Conservation (phyloP, 2,329 filamentous ascomycete species). For the Gnomoniopsis sp. region DNA sequence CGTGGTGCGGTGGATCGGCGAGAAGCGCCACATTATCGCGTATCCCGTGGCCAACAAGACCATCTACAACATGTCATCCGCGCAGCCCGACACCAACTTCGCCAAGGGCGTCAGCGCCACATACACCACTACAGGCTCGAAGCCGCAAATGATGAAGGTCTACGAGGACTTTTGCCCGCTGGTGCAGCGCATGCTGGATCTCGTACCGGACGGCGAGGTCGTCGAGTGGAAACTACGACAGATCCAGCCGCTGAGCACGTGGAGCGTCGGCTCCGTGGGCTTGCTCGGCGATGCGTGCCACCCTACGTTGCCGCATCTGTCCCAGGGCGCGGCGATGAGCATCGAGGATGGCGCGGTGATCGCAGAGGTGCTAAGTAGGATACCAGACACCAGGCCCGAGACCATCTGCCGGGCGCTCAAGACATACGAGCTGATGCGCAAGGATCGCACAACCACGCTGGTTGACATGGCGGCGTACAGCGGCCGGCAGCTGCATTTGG, state of each 20-base stretch:
- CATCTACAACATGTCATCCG: constrained; percentile 62
- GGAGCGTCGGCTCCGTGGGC: constrained; percentile 54
- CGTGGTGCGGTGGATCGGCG: constrained; percentile 74
- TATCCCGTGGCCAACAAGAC: constrained; percentile 68
- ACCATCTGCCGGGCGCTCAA: constrained; percentile 47
- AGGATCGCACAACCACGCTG: constrained; percentile 49
- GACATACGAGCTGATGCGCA: constrained; percentile 54
- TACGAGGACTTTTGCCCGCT: constrained; percentile 59
- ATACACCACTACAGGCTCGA: constrained; percentile 62
- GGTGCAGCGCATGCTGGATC: constrained; percentile 55
- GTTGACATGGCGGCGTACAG: constrained; percentile 52
- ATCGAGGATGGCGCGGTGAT: constrained; percentile 64
- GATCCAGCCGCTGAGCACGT: constrained; percentile 53
- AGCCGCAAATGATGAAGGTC: constrained; percentile 58
- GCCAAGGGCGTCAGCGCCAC: constrained; percentile 54
- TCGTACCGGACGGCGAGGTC: constrained; percentile 60
- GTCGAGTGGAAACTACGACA: constrained; percentile 63
- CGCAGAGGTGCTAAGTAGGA: constrained; percentile 46
- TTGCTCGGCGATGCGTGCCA: constrained; percentile 65
- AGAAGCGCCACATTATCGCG: constrained; percentile 71
- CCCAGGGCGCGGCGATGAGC: constrained; percentile 65
- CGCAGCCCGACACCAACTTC: constrained; percentile 60
- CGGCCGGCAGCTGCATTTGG: constrained; percentile 54
- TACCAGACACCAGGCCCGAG: constrained; percentile 32
- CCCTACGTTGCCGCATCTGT: constrained; percentile 64